A percentile compares a stretch with the other conserved stretches of the same genome.
phyloP scores from a whole-genome alignment of 148 eudicot species.

The Silene conica region DNA sequence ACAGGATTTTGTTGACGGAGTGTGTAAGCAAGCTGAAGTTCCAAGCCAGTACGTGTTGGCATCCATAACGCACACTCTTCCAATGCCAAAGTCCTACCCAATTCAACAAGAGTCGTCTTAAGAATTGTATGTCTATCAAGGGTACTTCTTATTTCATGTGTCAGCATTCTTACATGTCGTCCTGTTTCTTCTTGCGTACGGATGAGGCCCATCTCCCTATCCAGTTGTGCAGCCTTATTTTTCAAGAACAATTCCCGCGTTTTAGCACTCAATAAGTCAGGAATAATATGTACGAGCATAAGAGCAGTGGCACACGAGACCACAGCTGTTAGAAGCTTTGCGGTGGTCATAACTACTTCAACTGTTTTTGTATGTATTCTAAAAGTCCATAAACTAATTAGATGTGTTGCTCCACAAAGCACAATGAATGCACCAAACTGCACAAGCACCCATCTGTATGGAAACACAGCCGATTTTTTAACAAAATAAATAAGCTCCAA shows the following conservation, averaged over 20 bases:
- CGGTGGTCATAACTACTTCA: conserved; percentile 72
- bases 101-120: conserved; percentile 86
- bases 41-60: conserved; percentile 85
- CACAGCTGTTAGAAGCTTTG: conserved; percentile 74
- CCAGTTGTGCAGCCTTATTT: conserved; percentile 92
- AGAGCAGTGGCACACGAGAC: conserved; percentile 95
- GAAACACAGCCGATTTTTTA: conserved; percentile 91
- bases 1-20: conserved; percentile 88
- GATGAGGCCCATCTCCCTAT: conserved; percentile 89
- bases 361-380: conserved; percentile 65
- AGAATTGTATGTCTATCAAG: conserved; percentile 91
- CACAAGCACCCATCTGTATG: conserved; percentile 93
- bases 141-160: conserved; percentile 95
- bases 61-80: conserved; percentile 99
- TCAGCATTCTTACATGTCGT: conserved; percentile 87
- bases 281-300: conserved; percentile 91
- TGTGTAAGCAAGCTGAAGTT: conserved; percentile 85
- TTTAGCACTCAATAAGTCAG: conserved; percentile 85
- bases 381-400: conserved; percentile 84
- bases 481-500: conserved; percentile 90
- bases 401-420: conserved; percentile 93
- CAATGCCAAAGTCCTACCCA: conserved; percentile 83
- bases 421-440: conserved; percentile 98
- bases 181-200: conserved; percentile 98
- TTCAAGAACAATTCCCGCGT: conserved; percentile 88